A percentile compares a stretch with the other conserved stretches of the same genome.
Evolutionary conservation across 2,329 filamentous ascomycete species (phyloP).

Genomic region (Sporothrix sp.): DNA sequence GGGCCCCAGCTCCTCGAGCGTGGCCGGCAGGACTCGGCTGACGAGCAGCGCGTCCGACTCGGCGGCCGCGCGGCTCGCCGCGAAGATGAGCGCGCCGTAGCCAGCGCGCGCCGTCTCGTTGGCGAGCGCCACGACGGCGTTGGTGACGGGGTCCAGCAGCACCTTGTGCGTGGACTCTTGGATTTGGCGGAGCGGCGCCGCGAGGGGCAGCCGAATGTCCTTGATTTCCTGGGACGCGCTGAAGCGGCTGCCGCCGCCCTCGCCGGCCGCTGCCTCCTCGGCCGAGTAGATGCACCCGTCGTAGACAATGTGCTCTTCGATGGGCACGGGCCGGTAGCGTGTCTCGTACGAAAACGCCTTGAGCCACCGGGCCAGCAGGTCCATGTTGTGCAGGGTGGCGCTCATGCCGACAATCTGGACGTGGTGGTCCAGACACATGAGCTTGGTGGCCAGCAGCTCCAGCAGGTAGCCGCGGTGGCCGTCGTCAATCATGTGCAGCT

Average conservation of each 20-base stretch:
- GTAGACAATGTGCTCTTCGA: slow-evolving; percentile 65
- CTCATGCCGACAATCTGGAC: slow-evolving; percentile 73
- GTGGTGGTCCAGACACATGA: slow-evolving; percentile 56
- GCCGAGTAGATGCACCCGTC: slow-evolving; percentile 58
- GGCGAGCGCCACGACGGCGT: slow-evolving; percentile 60
- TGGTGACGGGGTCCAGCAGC: slow-evolving; percentile 54
- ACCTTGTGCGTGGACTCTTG: slow-evolving; percentile 49
- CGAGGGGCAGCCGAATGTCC: slow-evolving; percentile 18
- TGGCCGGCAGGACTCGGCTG: slow-evolving; percentile 51
- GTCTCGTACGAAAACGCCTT: slow-evolving; percentile 63
- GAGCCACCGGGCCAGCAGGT: slow-evolving; percentile 60
- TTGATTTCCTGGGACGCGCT: slow-evolving; percentile 1
- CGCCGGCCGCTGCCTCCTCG: slow-evolving; percentile 34
- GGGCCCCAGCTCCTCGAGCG: slow-evolving; percentile 34
- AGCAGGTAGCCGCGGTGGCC: slow-evolving; percentile 65
- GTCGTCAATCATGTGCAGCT: slow-evolving; percentile 76
- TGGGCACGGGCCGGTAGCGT: slow-evolving; percentile 62
- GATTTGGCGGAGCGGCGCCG: slow-evolving; percentile 38
- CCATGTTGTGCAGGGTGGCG: slow-evolving; percentile 64
- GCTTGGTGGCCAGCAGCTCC: slow-evolving; percentile 63
- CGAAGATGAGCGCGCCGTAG: slow-evolving; percentile 65
- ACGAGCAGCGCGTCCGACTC: slow-evolving; percentile 61
- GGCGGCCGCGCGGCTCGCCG: slow-evolving; percentile 56
- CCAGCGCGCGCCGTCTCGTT: slow-evolving; percentile 58
- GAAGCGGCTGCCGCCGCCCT: not conserved